Evolutionary conservation across 441 rosid genomes (phyloP).

Genomic region (Viola pubescens): DNA sequence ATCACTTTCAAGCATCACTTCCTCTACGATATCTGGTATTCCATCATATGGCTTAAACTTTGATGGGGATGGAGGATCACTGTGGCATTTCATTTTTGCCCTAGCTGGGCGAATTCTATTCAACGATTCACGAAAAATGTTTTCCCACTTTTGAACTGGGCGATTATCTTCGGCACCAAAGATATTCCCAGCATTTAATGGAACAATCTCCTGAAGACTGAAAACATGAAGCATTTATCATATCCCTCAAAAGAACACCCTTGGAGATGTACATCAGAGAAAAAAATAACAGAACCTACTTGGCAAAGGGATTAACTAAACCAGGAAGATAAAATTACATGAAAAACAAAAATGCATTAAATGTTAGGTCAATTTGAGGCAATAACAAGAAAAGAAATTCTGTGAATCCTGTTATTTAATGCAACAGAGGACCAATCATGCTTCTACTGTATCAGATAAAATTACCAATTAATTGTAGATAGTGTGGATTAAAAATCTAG

Average conservation of each 20-base stretch:
- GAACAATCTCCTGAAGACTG: slow-evolving; percentile 92
- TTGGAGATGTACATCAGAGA: neutral
- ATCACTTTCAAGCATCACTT: slow-evolving; percentile 58
- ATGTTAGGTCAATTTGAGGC: neutral
- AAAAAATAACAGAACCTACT: neutral
- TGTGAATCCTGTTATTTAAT: neutral
- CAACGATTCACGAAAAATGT: slow-evolving; percentile 60
- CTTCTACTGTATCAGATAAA: neutral
- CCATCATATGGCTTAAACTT: slow-evolving; percentile 68
- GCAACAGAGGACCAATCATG: neutral
- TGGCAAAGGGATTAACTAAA: neutral
- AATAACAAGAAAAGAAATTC: neutral
- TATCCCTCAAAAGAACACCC: slow-evolving; percentile 12
- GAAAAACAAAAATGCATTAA: neutral
- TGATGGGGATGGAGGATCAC: slow-evolving; percentile 94
- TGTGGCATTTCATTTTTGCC: slow-evolving; percentile 51
- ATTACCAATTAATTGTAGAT: neutral
- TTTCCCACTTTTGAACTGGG: slow-evolving; percentile 79
- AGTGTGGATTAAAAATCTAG: too few relatives aligned
- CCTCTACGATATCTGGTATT: slow-evolving; percentile 63
- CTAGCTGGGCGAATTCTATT: slow-evolving; percentile 44
- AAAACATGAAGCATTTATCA: slow-evolving; percentile 15
- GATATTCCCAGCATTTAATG: slow-evolving; percentile 87
- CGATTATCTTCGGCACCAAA: slow-evolving; percentile 89
- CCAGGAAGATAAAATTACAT: neutral